Base-by-base conservation (phyloP, 2,329 filamentous ascomycete species). In the Trichoderma afroharzianum region DNA sequence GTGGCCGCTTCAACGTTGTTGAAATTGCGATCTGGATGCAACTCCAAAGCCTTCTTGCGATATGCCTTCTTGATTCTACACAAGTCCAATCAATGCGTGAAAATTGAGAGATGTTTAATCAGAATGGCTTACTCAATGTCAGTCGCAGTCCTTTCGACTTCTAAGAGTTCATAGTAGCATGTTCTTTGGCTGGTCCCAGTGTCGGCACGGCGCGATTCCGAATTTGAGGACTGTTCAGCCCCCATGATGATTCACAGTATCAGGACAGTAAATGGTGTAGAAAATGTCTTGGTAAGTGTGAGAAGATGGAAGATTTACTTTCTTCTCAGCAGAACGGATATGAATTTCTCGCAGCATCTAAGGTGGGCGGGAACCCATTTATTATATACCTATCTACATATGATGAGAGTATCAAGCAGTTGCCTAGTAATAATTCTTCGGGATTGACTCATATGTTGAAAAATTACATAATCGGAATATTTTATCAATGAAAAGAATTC, bases 11-110 rank as follows among this genome's bases (percentile, higher is more conserved):
- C 94, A 73, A 92, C 91, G 78, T 98, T 91, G 76, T 93, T 91
- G 80, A 92, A 91, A 81, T 99, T 99, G 76, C 95, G 92, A 82
- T 99, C 96, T 0, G 96, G 96, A 80, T 99, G 96, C 11, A 98
- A 86, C 80, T 98, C 94, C 63, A 99, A 88, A 1, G 96, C 96
- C 80, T 95, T 98, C 73, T 85, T 90, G 74, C 94, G 90, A 82
- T 99, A 99, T 15, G 95, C 94, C 78, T 94, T 97, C 78, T 97
- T 97, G 78, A 99, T 94, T 74, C 92, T 95, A 63, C 5, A 6
- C 5, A 36, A 4, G 8, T 43, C 39, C 53, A 53, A 50, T 30
- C 8, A 62, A 50, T 30, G 3, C 24, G 15, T 39, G 67, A 62
- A 21, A 28, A 4, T 30, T 12, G 14, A 15, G 14, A 11, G 1